Evolutionary conservation across 805 yeast genomes (phyloP), one percentile per base, ranked within the genome.

Genomic region (Metschnikowia peoriensis): DNA sequence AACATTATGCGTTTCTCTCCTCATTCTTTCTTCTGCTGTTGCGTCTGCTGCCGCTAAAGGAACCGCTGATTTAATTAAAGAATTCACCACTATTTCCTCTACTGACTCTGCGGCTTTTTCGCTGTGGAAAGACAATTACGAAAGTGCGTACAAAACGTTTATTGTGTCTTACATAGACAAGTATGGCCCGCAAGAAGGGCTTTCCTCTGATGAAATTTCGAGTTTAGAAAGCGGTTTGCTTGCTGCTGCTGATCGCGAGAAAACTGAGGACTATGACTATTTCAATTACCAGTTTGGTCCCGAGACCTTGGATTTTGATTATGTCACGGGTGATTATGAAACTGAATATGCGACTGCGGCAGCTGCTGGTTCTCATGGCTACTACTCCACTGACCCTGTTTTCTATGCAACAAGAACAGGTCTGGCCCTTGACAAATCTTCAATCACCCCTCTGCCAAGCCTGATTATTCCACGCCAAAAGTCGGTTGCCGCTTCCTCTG

Each of bases 101-200:
- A 27, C 27, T 10, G 38, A 45, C 14, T 7, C 46, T 12, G 17
- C 29, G 2, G 51, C 46, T 28, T 42, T 38, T 37, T 32, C 37
- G 6, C 41, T 37, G 46, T 47, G 51, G 45, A 38, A 34, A 22
- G 17, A 35, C n/a, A 28, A 34, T 28, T 44, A 44, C 22, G 46
- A 29, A 42, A 42, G 37, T 12, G 42, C 39, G n/a, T 45, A 38
- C 38, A 27, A 45, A 37, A 44, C 41, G 11, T 11, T 14, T 27
- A 15, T 44, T 17, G 40, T 15, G 10, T 34, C 40, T 5, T 37
- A 44, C 34, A 17, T 44, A 1, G 34, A 44, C 14, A 39, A 44
- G 12, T 37, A 44, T n/a, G 41, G 41, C 8, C 35, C 47, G 9
- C 35, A 41, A 41, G 15, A 37, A n/a, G 32, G 40, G 6, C 27